Conservation (phyloP, 768 basidiomycete genomes). For the Arthromyces matolae region DNA sequence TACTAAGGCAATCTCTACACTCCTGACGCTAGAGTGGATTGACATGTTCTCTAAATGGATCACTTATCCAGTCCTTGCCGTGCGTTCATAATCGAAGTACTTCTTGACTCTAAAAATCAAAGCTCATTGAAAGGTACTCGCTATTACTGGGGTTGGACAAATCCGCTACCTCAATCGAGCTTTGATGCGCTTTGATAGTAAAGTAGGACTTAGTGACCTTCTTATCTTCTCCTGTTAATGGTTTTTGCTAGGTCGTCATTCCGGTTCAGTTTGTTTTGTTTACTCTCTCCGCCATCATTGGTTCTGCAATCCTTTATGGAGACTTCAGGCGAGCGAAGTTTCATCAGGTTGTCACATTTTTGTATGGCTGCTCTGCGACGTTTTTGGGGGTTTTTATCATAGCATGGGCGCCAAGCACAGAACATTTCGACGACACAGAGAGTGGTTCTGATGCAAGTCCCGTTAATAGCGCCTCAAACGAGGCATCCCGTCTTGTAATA, state of each 20-base stretch:
- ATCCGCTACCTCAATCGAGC: slow-evolving; percentile 83
- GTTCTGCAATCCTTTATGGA: slow-evolving; percentile 90
- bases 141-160: slow-evolving; percentile 76
- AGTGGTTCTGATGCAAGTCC: slow-evolving; percentile 23
- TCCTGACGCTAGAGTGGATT: slow-evolving; percentile 76
- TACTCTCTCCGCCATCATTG: slow-evolving; percentile 88
- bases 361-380: slow-evolving; percentile 86
- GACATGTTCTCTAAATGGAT: slow-evolving; percentile 77
- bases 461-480: slow-evolving; percentile 16
- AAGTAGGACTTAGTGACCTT: slow-evolving; percentile 41
- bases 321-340: slow-evolving; percentile 85
- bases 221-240: background rate
- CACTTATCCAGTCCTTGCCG: slow-evolving; percentile 74
- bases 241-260: slow-evolving; percentile 70
- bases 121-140: slow-evolving; percentile 51
- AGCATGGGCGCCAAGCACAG: slow-evolving; percentile 53
- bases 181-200: slow-evolving; percentile 89
- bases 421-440: slow-evolving; percentile 25
- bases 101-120: no score
- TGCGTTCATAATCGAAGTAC: no score
- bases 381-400: slow-evolving; percentile 89
- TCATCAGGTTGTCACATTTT: slow-evolving; percentile 78
- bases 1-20: slow-evolving; percentile 87
- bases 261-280: slow-evolving; percentile 95
- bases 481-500: slow-evolving; percentile 24